These are phyloP conservation scores for Pleurotus pulmonarius DNA, from an alignment of 768 basidiomycete genomes.

Conservation along the genomic window DNA sequence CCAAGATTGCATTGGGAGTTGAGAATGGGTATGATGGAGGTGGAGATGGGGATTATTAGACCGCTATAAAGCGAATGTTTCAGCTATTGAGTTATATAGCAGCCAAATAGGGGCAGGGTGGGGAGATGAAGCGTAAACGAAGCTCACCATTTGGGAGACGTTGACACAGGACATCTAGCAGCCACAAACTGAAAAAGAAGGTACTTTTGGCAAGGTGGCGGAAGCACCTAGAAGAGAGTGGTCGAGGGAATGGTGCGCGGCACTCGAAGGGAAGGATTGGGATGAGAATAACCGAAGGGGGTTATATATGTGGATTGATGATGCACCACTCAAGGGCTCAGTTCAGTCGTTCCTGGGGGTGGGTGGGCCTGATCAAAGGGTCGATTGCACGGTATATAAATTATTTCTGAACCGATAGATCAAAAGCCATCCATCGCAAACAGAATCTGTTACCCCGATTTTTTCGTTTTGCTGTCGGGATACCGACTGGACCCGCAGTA, in stretches of 20 bases:
- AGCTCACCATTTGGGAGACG: constrained; percentile 30
- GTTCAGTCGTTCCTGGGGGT: not conserved
- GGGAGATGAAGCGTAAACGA: not conserved
- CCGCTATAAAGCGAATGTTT: constrained; percentile 3
- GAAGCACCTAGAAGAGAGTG: constrained; percentile 11
- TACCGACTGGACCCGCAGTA: not conserved
- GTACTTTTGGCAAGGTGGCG: constrained; percentile 15
- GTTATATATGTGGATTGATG: constrained; percentile 9
- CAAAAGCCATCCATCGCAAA: not conserved
- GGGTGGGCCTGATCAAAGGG: constrained; percentile 1
- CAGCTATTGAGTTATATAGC: constrained; percentile 1
- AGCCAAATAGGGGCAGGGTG: constrained; percentile 11
- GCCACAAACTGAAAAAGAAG: constrained; percentile 10
- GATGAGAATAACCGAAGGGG: constrained; percentile 9
- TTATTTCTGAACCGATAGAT: not conserved
- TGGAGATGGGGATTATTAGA: constrained; percentile 16
- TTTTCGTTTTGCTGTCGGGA: not conserved
- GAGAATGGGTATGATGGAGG: not conserved
- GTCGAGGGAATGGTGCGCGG: constrained; percentile 9
- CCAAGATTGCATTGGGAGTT: constrained; percentile 23
- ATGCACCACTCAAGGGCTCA: not conserved
- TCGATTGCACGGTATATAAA: not conserved
- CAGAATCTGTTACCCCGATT: constrained; percentile 1
- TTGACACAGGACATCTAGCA: constrained; percentile 30
- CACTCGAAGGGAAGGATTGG: constrained; percentile 5